Conservation (phyloP, 192 early-diverging fungal genomes). For the Spinellus fusiger region DNA sequence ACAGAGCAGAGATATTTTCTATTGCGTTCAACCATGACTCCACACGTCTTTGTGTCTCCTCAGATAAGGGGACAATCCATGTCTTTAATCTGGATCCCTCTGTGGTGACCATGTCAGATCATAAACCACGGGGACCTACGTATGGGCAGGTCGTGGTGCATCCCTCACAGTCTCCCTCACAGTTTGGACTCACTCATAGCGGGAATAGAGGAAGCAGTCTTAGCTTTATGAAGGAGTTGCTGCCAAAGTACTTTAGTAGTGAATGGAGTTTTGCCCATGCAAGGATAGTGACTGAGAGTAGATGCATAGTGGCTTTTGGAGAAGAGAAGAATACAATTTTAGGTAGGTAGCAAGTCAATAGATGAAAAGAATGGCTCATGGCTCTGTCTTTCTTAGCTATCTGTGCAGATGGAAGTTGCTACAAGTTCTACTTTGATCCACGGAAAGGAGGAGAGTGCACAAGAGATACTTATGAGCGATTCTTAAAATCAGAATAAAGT, state of each 20-base stretch:
- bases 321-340: constrained; percentile 70
- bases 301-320: constrained; percentile 80
- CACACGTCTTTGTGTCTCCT: constrained; percentile 77
- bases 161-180: constrained; percentile 7
- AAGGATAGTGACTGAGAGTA: constrained; percentile 66
- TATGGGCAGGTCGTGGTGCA: constrained; percentile 44
- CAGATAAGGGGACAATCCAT: constrained; percentile 91
- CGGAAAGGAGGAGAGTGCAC: constrained; percentile 64
- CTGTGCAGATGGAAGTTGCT: constrained; percentile 83
- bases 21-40: constrained; percentile 82
- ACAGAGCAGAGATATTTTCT: constrained; percentile 82
- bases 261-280: constrained; percentile 92
- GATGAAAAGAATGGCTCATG: background rate
- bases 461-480: constrained; percentile 41
- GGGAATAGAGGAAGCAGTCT: constrained; percentile 48
- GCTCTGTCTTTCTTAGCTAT: constrained; percentile 42
- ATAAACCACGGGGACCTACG: constrained; percentile 40
- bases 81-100: constrained; percentile 78
- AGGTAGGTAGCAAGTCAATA: constrained; percentile 30
- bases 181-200: constrained; percentile 28
- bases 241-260: constrained; percentile 94
- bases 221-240: constrained; percentile 71
- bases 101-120: constrained; percentile 29
- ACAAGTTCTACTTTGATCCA: constrained; percentile 79
- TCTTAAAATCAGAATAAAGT: constrained; percentile 28